Evolutionary conservation across 2,329 filamentous ascomycete species (phyloP), one percentile per base, ranked within the genome.

Genomic region (Phialemonium atrogriseum): DNA sequence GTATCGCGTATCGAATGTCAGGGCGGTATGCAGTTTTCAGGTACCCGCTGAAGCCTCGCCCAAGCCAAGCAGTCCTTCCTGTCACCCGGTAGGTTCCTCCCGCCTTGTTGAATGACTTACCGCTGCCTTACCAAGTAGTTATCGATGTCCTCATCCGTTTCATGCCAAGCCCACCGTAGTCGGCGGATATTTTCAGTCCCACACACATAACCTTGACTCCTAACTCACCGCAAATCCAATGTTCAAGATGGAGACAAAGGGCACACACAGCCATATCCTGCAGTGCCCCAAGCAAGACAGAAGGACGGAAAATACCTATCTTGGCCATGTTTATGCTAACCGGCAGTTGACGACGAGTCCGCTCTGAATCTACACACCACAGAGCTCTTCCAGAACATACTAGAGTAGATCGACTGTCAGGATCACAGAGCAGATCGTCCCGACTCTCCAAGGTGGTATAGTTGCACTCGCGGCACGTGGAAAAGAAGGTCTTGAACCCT

Each of bases 1-100:
- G 44, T 40, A 45, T 48, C 37, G 44, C 47, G 52, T 54, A 39
- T 58, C 52, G 49, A 52, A 55, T 48, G 31, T 46, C 33, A 40
- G 33, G 41, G 36, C 32, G 32, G 11, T 18, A 29, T 25, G 27
- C 24, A n/a, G n/a, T n/a, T n/a, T n/a, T n/a, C n/a, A n/a, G n/a
- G n/a, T n/a, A n/a, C n/a, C n/a, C n/a, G n/a, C n/a, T n/a, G n/a
- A n/a, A n/a, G n/a, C n/a, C n/a, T n/a, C n/a, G n/a, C n/a, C n/a
- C n/a, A n/a, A n/a, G n/a, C n/a, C n/a, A 9, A 34, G 36, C 14
- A 18, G 24, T 33, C 17, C 21, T 7, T 12, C 7, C 42, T 30
- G 29, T 30, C 35, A 35, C 32, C 46, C 36, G 41, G 31, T 32
- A 33, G 26, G 19, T 26, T 24, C 27, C 37, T 35, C 35, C n/a